Conservation (phyloP, 192 early-diverging fungal genomes). For the Coemansia sp. region DNA sequence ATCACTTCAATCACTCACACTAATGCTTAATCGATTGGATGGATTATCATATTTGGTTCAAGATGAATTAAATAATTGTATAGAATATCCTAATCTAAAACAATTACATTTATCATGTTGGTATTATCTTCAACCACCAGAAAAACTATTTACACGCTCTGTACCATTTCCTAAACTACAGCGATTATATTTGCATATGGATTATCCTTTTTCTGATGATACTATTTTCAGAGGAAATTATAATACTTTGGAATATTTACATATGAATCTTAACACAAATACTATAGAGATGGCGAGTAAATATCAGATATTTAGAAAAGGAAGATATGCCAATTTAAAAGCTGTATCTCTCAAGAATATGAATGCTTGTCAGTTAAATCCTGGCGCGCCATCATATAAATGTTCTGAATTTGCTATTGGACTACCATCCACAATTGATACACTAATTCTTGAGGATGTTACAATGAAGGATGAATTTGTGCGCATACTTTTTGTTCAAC, state of each 20-base stretch:
- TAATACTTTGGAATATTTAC: constrained; percentile 6
- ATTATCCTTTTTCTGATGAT: constrained; percentile 27
- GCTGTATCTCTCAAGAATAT: constrained; percentile 12
- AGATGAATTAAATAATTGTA: neutral
- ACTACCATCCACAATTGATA: neutral
- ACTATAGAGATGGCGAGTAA: constrained; percentile 8
- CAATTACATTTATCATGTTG: constrained; percentile 8
- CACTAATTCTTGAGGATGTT: constrained; percentile 10
- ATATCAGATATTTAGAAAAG: constrained; percentile 10
- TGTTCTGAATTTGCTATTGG: constrained; percentile 12
- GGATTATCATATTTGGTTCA: neutral
- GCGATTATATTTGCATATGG: constrained; percentile 10
- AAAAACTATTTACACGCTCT: neutral
- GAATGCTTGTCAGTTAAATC: neutral
- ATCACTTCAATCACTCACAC: constrained; percentile 1
- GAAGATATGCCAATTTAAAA: neutral
- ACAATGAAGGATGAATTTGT: constrained; percentile 2
- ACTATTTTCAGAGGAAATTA: constrained; percentile 24
- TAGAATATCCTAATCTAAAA: neutral
- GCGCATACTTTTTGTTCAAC: neutral
- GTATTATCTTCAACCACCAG: neutral
- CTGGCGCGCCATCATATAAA: neutral
- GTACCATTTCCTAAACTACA: constrained; percentile 15
- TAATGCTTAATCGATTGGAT: constrained; percentile 10
- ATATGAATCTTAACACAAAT: constrained; percentile 8